Evolutionary conservation across 2,329 filamentous ascomycete genomes (phyloP).

Genomic region (Clathrospora elynae): DNA sequence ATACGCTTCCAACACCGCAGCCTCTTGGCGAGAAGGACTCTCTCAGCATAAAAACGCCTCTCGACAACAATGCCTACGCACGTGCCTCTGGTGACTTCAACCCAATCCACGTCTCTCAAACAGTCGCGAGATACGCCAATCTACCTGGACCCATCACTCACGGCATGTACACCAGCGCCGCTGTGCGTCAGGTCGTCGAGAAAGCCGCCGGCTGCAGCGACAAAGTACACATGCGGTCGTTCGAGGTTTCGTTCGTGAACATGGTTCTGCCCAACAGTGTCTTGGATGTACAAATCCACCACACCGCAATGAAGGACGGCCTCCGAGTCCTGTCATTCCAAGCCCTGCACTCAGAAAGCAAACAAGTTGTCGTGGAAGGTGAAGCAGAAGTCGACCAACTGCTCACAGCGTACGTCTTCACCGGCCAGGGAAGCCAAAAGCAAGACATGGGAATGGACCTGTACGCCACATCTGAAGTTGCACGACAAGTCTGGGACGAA

Average conservation of each 20-base stretch:
- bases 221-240: slow-evolving; percentile 4
- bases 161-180: slow-evolving; percentile 49
- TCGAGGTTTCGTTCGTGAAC: slow-evolving; percentile 10
- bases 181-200: slow-evolving; percentile 38
- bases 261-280: slow-evolving; percentile 23
- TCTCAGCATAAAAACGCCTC: slow-evolving; percentile 5
- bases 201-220: slow-evolving; percentile 4
- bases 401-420: slow-evolving; percentile 48
- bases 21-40: background rate
- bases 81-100: slow-evolving; percentile 49
- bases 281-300: slow-evolving; percentile 33
- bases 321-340: slow-evolving; percentile 26
- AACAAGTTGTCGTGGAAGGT: slow-evolving; percentile 40
- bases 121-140: slow-evolving; percentile 44
- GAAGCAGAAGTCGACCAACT: slow-evolving; percentile 40
- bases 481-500: slow-evolving; percentile 60
- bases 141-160: slow-evolving; percentile 51
- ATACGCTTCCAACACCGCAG: slow-evolving; percentile 2
- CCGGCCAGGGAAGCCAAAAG: slow-evolving; percentile 51
- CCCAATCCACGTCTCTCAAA: slow-evolving; percentile 49
- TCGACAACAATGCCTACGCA: slow-evolving; percentile 32
- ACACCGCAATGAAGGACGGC: slow-evolving; percentile 32
- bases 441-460: slow-evolving; percentile 53
- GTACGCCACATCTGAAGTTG: slow-evolving; percentile 42
- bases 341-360: slow-evolving; percentile 35